Base-by-base conservation (phyloP, 2,329 filamentous ascomycete species). In the Xylaria sp. region DNA sequence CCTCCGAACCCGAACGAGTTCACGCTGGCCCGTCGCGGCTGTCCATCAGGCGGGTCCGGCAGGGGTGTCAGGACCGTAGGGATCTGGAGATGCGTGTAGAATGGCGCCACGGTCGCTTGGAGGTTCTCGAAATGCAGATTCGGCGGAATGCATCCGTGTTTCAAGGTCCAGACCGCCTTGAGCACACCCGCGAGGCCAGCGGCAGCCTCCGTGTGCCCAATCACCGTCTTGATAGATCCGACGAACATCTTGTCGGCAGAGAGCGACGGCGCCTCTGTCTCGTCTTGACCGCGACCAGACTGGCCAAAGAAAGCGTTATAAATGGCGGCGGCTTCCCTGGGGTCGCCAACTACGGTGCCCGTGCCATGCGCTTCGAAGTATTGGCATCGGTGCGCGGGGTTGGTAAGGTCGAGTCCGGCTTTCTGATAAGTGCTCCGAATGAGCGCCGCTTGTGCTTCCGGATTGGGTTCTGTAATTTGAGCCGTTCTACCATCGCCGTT, bases 381-480 rank as follows among this genome's bases (percentile, higher is more conserved):
- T 61, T 82, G 80, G 52, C 77, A 79, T 8, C 75, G 74, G 46
- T 80, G 75, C 3, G 68, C 58, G 0, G 71, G 67, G 7, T 49
- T 49, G 3, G 25, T 43, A 0, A 74, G 65, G 54, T 83, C 74
- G 2, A 81, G 73, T 1, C 78, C 83, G 0, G 81, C 73, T 4
- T 70, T 72, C 1, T 43, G 58, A 65, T 85, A 86, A 0, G 80
- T 81, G 5, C 73, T 70, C 40, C 71, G 72, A 58, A 85, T 84
- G 1, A 84, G 68, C 0, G 56, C 61, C 0, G 76, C 73, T 66
- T 86, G 84, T 0, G 81, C 79, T 2, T 69, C 57, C 0, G 73
- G 69, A 53, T 75, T 85, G 0, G 85, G 86, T 71, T 84, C 78
- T 0, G 84, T 87, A 59, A 87, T 81, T 0, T 84, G 84, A n/a